A percentile compares a stretch with the other conserved stretches of the same genome.
Evolutionary conservation across 2,329 filamentous ascomycete genomes (phyloP).

Genomic region (Colletotrichum aenigma): DNA sequence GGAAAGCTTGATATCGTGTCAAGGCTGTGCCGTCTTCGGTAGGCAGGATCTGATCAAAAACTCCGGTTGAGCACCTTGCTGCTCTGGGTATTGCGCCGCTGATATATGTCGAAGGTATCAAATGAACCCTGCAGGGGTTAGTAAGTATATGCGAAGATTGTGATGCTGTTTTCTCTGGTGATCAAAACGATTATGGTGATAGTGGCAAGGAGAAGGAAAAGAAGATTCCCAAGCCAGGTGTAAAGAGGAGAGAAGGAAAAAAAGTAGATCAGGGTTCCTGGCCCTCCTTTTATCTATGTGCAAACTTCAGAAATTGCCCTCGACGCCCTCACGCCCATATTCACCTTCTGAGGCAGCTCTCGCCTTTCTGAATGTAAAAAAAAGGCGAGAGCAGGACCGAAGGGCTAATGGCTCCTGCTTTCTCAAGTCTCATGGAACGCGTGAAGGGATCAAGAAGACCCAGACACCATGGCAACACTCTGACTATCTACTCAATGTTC

Average conservation of each 20-base stretch:
- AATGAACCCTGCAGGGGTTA: neutral
- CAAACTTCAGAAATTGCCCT: neutral
- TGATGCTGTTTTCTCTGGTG: neutral
- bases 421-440: neutral
- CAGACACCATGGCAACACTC: neutral
- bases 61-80: neutral
- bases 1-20: neutral
- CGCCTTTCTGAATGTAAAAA: neutral
- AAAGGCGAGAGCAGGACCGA: neutral
- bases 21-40: neutral
- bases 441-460: neutral
- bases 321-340: neutral
- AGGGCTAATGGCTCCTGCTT: neutral
- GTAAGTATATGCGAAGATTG: neutral
- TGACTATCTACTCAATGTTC: too few species aligned
- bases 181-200: neutral
- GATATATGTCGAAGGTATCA: neutral
- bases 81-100: neutral
- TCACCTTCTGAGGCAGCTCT: neutral
- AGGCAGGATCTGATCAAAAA: neutral
- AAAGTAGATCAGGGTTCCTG: neutral
- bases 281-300: neutral
- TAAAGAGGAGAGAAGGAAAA: neutral
- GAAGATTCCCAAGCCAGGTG: neutral
- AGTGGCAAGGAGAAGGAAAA: neutral